Evolutionary conservation across 108 stramenopile species (phyloP), one percentile per base, ranked within the genome.

Genomic region (Skeletonema marinoi): DNA sequence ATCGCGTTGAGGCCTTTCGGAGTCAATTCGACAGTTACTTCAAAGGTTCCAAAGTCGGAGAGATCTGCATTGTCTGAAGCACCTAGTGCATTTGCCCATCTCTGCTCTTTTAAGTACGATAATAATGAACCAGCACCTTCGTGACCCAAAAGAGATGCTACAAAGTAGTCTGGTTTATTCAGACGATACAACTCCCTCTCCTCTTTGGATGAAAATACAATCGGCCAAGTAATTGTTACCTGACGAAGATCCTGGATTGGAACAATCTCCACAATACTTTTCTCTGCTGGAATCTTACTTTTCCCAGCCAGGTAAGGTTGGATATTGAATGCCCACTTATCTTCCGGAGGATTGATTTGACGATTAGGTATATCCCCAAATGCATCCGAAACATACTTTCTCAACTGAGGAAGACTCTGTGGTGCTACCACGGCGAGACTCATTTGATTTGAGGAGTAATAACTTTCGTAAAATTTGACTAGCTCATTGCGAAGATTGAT

Each of bases 391-490:
- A 87, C 94, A 88, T 91, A 92, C 58, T 80, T 72, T 81, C 87
- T 73, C 69, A 98, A 90, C 32, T 80, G 71, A 33, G 85, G 71
- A 3, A 93, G 11, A 10, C 83, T 80, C 70, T 92, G 91, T n/a
- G 93, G 93, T 32, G 85, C 97, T 13, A 96, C 92, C 8, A 99
- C 78, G 13, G 91, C 96, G 36, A 98, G 76, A 19, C 88, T 85
- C 97, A 98, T 98, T 80, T 96, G 91, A 82, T 97, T 96, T 33
- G 97, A 89, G 54, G 93, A 92, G 84, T 99, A 99, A 75, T 96
- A 87, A 13, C 60, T 75, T 19, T 86, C 58, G 81, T 98, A 97
- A 74, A 98, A 99, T 19, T 92, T 76, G 41, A 99, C 87, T 13
- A 99, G 85, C 60, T 88, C 78, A n/a, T 91, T 66, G n/a, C 97